phyloP scores from a whole-genome alignment of 768 basidiomycete species.

The Boletus reticulatus region DNA sequence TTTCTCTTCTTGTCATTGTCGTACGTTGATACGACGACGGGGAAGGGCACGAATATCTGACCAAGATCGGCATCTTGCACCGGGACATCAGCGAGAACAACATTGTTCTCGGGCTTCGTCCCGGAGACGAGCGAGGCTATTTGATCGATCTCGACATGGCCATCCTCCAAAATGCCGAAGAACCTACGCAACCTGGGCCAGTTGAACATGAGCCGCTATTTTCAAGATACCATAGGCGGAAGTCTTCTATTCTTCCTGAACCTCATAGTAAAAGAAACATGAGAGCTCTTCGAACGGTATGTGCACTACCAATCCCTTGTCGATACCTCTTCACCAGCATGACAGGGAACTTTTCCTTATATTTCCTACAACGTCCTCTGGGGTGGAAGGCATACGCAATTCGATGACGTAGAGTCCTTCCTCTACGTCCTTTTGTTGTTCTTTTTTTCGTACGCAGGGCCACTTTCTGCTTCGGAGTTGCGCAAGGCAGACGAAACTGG shows the following conservation, averaged over 20 bases:
- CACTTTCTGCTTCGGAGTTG: background rate
- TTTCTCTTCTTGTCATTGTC: background rate
- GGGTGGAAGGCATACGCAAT: background rate
- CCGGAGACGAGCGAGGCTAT: background rate
- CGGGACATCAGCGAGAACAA: background rate
- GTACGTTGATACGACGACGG: background rate
- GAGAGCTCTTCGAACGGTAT: background rate
- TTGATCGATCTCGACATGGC: background rate
- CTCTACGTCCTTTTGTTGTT: background rate
- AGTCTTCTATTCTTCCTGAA: too few relatives aligned
- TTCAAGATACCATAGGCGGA: too few relatives aligned
- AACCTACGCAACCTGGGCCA: background rate
- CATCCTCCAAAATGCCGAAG: background rate
- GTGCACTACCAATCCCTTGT: background rate
- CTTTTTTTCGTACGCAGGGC: background rate
- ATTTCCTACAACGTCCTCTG: background rate
- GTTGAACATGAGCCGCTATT: too few relatives aligned
- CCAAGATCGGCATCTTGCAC: background rate
- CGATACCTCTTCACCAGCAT: too few relatives aligned
- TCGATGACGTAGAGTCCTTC: background rate
- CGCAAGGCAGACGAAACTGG: background rate
- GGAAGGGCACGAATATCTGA: background rate
- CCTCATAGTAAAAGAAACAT: too few relatives aligned
- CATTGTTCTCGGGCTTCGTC: background rate
- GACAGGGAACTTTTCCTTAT: background rate